A percentile compares a stretch with the other conserved stretches of the same genome.
phyloP scores from a whole-genome alignment of 345 rosid species.

The Viola odorata region DNA sequence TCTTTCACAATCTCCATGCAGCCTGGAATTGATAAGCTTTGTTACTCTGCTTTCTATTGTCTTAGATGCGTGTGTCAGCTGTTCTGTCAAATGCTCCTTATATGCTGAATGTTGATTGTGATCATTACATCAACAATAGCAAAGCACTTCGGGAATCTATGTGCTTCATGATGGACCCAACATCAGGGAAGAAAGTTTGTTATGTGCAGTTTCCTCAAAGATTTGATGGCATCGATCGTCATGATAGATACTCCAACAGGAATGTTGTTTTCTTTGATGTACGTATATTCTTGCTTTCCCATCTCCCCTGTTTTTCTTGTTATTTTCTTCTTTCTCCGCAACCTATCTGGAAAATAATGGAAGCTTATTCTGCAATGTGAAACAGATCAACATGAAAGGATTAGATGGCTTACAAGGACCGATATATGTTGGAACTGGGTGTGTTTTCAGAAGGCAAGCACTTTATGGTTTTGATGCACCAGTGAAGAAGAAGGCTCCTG shows the following conservation, averaged over 20 bases:
- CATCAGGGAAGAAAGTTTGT: slow-evolving; percentile 46
- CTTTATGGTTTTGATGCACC: slow-evolving; percentile 79
- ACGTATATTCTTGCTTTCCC: neutral
- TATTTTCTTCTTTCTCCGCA: neutral
- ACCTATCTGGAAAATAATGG: too few species aligned
- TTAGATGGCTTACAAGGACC: slow-evolving; percentile 93
- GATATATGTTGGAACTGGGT: slow-evolving; percentile 79
- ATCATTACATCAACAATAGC: slow-evolving; percentile 73
- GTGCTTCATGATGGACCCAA: slow-evolving; percentile 84
- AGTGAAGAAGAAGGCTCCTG: slow-evolving; percentile 57
- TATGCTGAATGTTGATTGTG: slow-evolving; percentile 82
- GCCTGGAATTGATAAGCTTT: too few species aligned
- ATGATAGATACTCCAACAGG: slow-evolving; percentile 81
- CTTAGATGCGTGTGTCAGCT: slow-evolving; percentile 58
- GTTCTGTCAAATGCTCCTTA: slow-evolving; percentile 87
- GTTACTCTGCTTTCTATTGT: too few species aligned
- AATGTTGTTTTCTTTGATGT: slow-evolving; percentile 80
- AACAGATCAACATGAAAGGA: slow-evolving; percentile 80
- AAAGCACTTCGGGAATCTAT: slow-evolving; percentile 68
- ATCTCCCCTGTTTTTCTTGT: neutral
- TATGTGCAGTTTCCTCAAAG: slow-evolving; percentile 86
- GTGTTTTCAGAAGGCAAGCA: slow-evolving; percentile 77
- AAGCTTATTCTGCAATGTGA: slow-evolving; percentile 11
- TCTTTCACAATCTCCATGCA: too few species aligned
- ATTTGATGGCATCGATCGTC: slow-evolving; percentile 81